Evolutionary conservation across 2,329 filamentous ascomycete genomes (phyloP).

Genomic region (Beauveria sp.): DNA sequence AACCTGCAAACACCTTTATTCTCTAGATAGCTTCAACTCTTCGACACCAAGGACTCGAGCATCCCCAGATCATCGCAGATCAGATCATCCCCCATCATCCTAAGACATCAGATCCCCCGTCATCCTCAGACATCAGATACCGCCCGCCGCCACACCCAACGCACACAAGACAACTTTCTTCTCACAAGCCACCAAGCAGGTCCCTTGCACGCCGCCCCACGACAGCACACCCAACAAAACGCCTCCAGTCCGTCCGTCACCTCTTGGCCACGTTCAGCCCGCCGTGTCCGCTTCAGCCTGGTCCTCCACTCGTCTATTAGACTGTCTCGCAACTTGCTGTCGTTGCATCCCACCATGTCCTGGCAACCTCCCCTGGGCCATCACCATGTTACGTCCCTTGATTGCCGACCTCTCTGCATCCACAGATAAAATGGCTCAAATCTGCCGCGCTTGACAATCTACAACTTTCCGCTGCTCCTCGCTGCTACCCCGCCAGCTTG

Average conservation of each 20-base stretch:
- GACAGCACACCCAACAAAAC: background rate
- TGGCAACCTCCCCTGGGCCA: background rate
- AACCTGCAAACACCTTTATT: background rate
- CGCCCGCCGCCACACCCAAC: background rate
- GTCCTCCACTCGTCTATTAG: background rate
- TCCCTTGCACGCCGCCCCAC: background rate
- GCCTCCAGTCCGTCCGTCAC: background rate
- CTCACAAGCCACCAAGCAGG: conserved; percentile 4
- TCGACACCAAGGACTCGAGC: no score
- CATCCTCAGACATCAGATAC: background rate
- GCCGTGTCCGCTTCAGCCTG: background rate
- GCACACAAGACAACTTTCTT: background rate
- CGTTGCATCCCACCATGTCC: background rate
- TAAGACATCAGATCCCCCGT: background rate
- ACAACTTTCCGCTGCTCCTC: background rate
- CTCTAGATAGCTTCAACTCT: no score
- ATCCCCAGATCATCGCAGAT: no score
- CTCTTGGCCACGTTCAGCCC: no score
- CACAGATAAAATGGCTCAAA: conserved; percentile 1
- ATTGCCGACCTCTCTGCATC: background rate
- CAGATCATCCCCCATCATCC: background rate
- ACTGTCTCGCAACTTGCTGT: background rate
- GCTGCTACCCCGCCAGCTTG: background rate
- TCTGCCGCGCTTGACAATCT: background rate
- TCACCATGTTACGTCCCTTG: conserved; percentile 11